phyloP scores from a whole-genome alignment of 495 filamentous ascomycete species.

The Penicillium dipodomyicola region DNA sequence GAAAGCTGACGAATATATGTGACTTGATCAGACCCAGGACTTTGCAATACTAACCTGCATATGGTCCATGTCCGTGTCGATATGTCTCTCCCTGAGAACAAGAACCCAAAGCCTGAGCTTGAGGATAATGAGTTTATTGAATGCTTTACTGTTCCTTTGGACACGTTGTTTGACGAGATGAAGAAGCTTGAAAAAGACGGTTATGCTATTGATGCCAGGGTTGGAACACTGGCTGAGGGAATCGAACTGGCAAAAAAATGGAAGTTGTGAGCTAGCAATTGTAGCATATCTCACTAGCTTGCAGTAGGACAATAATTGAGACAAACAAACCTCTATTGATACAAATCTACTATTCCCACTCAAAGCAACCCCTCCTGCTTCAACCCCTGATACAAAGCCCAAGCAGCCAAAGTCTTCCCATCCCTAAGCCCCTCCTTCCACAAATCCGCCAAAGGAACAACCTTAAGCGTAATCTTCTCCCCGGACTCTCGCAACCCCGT shows the following conservation, averaged over 20 bases:
- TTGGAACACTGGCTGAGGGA: constrained; percentile 81
- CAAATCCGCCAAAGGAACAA: constrained; percentile 67
- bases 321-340: not conserved
- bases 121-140: constrained; percentile 92
- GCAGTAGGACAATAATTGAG: not conserved
- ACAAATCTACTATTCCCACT: constrained; percentile 10
- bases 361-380: constrained; percentile 62
- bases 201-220: constrained; percentile 80
- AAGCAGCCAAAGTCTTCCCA: constrained; percentile 73
- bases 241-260: constrained; percentile 72
- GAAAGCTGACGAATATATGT: constrained; percentile 1
- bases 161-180: constrained; percentile 62
- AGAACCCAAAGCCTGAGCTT: constrained; percentile 66
- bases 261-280: constrained; percentile 22
- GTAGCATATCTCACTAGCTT: not conserved
- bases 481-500: constrained; percentile 74
- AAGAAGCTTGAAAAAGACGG: constrained; percentile 68
- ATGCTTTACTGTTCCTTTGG: constrained; percentile 68
- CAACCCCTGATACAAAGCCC: constrained; percentile 73
- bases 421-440: constrained; percentile 77
- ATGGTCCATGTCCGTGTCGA: constrained; percentile 82
- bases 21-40: constrained; percentile 57
- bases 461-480: constrained; percentile 79
- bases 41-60: constrained; percentile 83
- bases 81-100: constrained; percentile 65